These are phyloP conservation scores for Pulveroboletus frians DNA, from an alignment of 768 basidiomycete species.

Conservation along the genomic window DNA sequence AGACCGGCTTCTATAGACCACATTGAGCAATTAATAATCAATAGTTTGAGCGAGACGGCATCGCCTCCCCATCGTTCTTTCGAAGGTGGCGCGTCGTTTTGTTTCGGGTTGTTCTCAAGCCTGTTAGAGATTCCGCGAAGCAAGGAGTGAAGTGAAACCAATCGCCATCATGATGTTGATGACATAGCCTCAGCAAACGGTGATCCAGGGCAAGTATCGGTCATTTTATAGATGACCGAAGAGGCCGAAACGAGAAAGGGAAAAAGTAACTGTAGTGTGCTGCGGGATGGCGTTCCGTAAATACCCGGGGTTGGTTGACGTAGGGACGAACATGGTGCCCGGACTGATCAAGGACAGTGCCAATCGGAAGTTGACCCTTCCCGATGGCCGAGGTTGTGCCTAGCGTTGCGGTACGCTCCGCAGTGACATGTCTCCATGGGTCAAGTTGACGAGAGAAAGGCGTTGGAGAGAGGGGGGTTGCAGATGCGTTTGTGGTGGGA, in stretches of 20 bases:
- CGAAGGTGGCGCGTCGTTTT: neutral
- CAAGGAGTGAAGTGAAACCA: slow-evolving; percentile 10
- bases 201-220: slow-evolving; percentile 4
- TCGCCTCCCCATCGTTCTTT: neutral
- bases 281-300: neutral
- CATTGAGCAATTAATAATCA: neutral
- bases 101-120: neutral
- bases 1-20: neutral
- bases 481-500: neutral
- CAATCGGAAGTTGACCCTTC: too few relatives aligned
- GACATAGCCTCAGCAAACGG: slow-evolving; percentile 1
- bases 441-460: too few relatives aligned
- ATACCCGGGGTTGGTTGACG: slow-evolving; percentile 1
- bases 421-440: neutral
- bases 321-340: too few relatives aligned
- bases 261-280: too few relatives aligned
- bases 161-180: slow-evolving; percentile 10
- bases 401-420: too few relatives aligned
- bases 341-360: too few relatives aligned
- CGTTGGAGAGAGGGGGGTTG: slow-evolving; percentile 8
- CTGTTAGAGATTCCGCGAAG: slow-evolving; percentile 17
- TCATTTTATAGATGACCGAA: neutral
- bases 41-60: slow-evolving; percentile 1
- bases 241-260: neutral
- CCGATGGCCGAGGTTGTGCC: too few relatives aligned